Percentiles rank a stretch among this genome's conserved stretches.
Conservation (phyloP, 2,329 filamentous ascomycete genomes). For the Ilyonectria mors-panacis region DNA sequence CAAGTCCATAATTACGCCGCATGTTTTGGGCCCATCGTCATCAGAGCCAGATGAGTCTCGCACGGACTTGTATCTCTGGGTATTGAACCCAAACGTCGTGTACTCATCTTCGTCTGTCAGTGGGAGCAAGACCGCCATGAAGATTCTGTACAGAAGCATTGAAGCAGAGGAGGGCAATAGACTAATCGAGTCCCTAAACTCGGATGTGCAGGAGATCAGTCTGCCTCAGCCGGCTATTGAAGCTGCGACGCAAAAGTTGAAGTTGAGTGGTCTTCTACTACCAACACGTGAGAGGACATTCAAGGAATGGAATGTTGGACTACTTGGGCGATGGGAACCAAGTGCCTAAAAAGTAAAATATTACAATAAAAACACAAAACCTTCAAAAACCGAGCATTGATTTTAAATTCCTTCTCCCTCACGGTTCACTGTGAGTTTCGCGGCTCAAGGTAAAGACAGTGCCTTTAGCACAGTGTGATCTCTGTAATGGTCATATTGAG, state of each 20-base stretch:
- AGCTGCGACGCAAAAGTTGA: conserved; percentile 61
- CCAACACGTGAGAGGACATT: conserved; percentile 71
- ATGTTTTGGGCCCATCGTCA: conserved; percentile 34
- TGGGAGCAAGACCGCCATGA: conserved; percentile 60
- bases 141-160: conserved; percentile 67
- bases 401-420: background rate
- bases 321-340: conserved; percentile 64
- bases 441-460: background rate
- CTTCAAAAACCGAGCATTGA: background rate
- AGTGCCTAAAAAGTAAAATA: conserved; percentile 4
- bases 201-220: conserved; percentile 71
- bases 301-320: conserved; percentile 77
- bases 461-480: background rate
- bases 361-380: background rate
- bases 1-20: conserved; percentile 67
- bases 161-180: conserved; percentile 60
- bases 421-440: background rate
- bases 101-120: conserved; percentile 61
- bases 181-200: conserved; percentile 66
- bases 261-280: conserved; percentile 65
- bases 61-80: conserved; percentile 65
- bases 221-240: conserved; percentile 67
- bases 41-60: conserved; percentile 12
- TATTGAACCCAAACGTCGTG: conserved; percentile 69
- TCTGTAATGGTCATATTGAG: too few species aligned